Evolutionary conservation across 106 monocot genomes (phyloP).

Genomic region (Dactylorhiza incarnata): DNA sequence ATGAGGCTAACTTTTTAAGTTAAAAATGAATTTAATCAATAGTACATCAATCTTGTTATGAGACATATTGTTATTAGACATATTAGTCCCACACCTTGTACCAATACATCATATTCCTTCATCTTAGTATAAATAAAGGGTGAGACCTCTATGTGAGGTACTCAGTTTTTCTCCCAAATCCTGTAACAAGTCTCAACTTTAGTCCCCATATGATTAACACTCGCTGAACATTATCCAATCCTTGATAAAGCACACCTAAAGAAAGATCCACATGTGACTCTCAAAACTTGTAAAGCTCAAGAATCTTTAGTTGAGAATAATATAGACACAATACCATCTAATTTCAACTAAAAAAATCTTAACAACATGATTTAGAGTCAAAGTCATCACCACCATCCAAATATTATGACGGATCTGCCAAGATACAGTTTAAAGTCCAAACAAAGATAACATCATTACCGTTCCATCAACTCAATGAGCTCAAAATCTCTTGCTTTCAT

Average conservation of each 20-base stretch:
- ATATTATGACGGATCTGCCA: not conserved
- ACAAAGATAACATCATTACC: slow-evolving; percentile 23
- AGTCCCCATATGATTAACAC: too few species aligned
- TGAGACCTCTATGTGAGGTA: too few species aligned
- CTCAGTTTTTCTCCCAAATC: too few species aligned
- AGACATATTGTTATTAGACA: too few species aligned
- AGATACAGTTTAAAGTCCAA: not conserved
- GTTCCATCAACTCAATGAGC: slow-evolving; percentile 95
- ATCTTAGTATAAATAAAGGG: too few species aligned
- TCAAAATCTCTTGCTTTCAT: slow-evolving; percentile 93
- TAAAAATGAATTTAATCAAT: too few species aligned
- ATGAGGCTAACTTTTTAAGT: too few species aligned
- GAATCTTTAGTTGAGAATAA: not conserved
- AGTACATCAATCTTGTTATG: too few species aligned
- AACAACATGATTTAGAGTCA: not conserved
- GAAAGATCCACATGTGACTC: not conserved
- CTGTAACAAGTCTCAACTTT: too few species aligned
- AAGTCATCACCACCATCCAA: not conserved
- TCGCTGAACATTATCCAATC: too few species aligned
- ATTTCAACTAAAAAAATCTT: not conserved
- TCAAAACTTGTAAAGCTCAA: not conserved
- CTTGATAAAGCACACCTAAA: not conserved
- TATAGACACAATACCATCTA: not conserved
- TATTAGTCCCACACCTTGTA: too few species aligned
- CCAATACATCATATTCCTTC: too few species aligned